Evolutionary conservation across 1,139 yeast genomes (phyloP).

Genomic region (Torulaspora globosa): DNA sequence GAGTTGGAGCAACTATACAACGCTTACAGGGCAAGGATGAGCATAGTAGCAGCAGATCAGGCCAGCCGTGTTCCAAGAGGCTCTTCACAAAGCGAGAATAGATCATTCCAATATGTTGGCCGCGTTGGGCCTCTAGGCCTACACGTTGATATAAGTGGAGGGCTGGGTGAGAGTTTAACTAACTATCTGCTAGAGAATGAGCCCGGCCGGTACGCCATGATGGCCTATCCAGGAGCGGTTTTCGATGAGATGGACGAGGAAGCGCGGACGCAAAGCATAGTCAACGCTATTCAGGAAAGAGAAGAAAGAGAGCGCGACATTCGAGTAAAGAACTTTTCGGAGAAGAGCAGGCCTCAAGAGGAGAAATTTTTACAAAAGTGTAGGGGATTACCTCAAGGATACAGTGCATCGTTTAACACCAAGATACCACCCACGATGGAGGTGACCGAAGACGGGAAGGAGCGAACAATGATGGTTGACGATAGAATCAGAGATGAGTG

Average conservation of each 20-base stretch:
- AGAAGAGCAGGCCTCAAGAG: conserved; percentile 31
- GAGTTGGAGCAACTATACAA: conserved; percentile 24
- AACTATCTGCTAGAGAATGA: conserved; percentile 8
- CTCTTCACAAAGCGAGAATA: not conserved
- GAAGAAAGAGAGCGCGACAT: conserved; percentile 39
- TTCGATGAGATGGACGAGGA: conserved; percentile 29
- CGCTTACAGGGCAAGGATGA: conserved; percentile 24
- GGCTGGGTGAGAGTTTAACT: conserved; percentile 14
- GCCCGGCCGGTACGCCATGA: conserved; percentile 5
- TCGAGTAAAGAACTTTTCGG: conserved; percentile 34
- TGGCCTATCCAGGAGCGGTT: conserved; percentile 5
- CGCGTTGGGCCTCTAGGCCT: conserved; percentile 10
- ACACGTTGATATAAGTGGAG: conserved; percentile 12
- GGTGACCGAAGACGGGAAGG: conserved; percentile 33
- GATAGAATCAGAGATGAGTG: conserved; percentile 28
- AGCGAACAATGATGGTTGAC: conserved; percentile 33
- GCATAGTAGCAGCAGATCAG: conserved; percentile 8
- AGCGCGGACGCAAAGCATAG: conserved; percentile 37
- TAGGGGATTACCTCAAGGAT: conserved; percentile 22
- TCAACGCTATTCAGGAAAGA: conserved; percentile 36
- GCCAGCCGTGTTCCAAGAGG: conserved; percentile 5
- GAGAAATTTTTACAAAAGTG: conserved; percentile 24
- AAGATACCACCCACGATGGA: conserved; percentile 32
- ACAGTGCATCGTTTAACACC: conserved; percentile 34
- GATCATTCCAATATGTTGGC: not conserved